Evolutionary conservation across 208 protist genomes (phyloP), one percentile per base, ranked within the genome.

Genomic region (Angomonas deanei): DNA sequence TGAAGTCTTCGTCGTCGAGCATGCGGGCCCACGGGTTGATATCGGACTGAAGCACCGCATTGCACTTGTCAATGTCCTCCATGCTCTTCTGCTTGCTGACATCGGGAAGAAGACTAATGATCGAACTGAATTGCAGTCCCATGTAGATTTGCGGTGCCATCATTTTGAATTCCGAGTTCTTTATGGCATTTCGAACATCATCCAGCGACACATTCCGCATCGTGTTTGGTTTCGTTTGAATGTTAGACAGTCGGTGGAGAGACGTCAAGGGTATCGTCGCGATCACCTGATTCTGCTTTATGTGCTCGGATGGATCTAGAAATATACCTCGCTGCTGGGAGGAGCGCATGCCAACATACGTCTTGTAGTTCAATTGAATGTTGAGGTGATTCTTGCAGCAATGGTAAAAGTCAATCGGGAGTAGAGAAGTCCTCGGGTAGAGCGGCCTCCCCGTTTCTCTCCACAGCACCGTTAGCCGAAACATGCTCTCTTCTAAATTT

Each of bases 1-100:
- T 93, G 67, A 91, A 96, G 70, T 96, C 90, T 49, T 96, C 90
- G 70, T 96, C 90, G 65, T 96, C 90, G 26, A 92, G 72, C 64
- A 93, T 63, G 63, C 90, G 80, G 10, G 82, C 84, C 78, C 88
- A 96, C 33, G 90, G 90, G 64, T 76, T 85, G 21, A 76, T 83
- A 30, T 76, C 80, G 50, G 47, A 47, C 24, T 77, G 75, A 32
- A 89, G 55, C 42, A 86, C 71, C 21, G 68, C 74, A 3, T 54
- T 50, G 26, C 83, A 65, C 21, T 67, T 61, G 27, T 67, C 63
- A 10, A 89, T 32, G 50, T 84, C 78, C 61, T 79, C 84, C 4
- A 26, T 31, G 26, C 61, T 58, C 15, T 74, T 54, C 17, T 74
- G 77, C 23, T 53, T 66, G 10, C 66, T 80, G 33, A 91, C 74